Evolutionary conservation across 2,329 filamentous ascomycete genomes (phyloP).

Genomic region (Herpotrichia juniperi): DNA sequence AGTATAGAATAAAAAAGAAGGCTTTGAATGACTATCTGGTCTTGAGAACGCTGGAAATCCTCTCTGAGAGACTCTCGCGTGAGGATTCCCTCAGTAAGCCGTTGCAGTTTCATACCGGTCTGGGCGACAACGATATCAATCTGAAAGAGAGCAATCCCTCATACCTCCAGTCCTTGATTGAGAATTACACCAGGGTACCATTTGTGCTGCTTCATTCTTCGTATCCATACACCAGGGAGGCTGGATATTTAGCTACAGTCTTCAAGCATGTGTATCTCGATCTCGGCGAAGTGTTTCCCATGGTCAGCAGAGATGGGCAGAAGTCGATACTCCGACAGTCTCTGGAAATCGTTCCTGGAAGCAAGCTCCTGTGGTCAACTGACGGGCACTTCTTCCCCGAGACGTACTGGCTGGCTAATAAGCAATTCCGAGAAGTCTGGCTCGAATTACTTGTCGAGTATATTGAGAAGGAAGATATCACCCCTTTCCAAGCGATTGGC

Average conservation of each 20-base stretch:
- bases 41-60: conserved; percentile 64
- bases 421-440: conserved; percentile 74
- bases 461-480: conserved; percentile 67
- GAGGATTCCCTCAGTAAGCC: conserved; percentile 64
- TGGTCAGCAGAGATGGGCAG: conserved; percentile 77
- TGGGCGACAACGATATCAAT: conserved; percentile 80
- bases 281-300: conserved; percentile 82
- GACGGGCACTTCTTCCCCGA: conserved; percentile 82
- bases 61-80: conserved; percentile 50
- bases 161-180: conserved; percentile 75
- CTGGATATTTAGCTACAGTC: conserved; percentile 76
- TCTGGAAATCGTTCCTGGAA: conserved; percentile 75
- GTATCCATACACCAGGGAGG: conserved; percentile 80
- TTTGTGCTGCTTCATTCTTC: conserved; percentile 81
- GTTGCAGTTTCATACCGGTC: conserved; percentile 81
- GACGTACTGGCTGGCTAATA: conserved; percentile 74
- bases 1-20: conserved; percentile 64
- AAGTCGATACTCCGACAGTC: conserved; percentile 72
- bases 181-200: conserved; percentile 70
- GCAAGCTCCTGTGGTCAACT: conserved; percentile 80
- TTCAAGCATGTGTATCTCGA: conserved; percentile 84
- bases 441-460: conserved; percentile 72
- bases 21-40: conserved; percentile 74
- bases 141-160: conserved; percentile 74
- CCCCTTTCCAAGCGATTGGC: conserved; percentile 65